Evolutionary conservation across 2,329 filamentous ascomycete species (phyloP), one percentile per base, ranked within the genome.

Genomic region (Blumeria graminis): DNA sequence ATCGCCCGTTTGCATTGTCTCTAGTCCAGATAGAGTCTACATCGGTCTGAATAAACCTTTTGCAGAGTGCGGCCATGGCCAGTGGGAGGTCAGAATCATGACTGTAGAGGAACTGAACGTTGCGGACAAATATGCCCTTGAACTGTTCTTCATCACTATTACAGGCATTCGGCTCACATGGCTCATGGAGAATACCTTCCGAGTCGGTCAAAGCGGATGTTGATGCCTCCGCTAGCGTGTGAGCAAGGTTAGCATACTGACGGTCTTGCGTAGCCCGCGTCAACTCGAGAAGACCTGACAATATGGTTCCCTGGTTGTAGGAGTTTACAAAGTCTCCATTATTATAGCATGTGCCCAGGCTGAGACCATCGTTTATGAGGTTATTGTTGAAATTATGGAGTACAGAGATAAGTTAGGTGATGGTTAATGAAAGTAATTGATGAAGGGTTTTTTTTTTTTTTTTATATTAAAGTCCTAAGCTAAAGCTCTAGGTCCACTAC

Each of bases 11-110:
- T 57, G 76, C 70, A 32, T 79, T 72, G 64, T 79, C 71, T 53
- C 76, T 74, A 14, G 65, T 64, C 82, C 82, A 86, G 57, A 86
- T 78, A 50, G 74, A 75, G 59, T 81, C 69, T 9, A 82, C 82
- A 57, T 84, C 86, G 33, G 66, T 69, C 52, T 72, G 65, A 57
- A 86, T 75, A 56, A 81, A 80, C 1, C 68, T 64, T 11, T 67
- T 69, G 63, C 79, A 81, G 8, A 65, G 65, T 3, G 70, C 65
- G 38, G 74, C 68, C 0, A 75, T 75, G 1, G 71, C 72, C 2
- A 67, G 74, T 0, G 59, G 56, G 13, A 64, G 18, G 3, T 60
- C 55, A 6, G 32, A 60, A 1, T 59, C 62, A 6, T 64, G 56
- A 9, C 68, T 63, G 28, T 82, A 71, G 38, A 87, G 67, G 56